Conservation (phyloP, 495 filamentous ascomycete species). For the Xylaria flabelliformis region DNA sequence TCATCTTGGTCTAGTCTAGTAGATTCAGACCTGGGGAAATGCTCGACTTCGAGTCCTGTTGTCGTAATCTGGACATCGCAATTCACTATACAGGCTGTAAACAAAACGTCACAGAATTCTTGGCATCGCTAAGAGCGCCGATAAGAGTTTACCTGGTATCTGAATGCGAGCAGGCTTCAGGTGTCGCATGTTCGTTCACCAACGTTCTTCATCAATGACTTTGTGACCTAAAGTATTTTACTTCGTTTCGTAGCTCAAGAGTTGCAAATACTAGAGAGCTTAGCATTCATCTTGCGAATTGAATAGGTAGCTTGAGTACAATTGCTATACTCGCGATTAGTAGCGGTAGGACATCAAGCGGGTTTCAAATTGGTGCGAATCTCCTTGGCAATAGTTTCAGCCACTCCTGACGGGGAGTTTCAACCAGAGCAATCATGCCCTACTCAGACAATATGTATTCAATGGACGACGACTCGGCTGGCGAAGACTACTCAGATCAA, state of each 20-base stretch:
- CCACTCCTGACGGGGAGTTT: constrained; percentile 34
- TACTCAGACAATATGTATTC: constrained; percentile 56
- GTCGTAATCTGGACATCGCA: constrained; percentile 21
- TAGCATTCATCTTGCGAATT: neutral
- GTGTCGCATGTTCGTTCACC: neutral
- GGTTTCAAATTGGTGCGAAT: constrained; percentile 33
- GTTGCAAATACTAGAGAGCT: neutral
- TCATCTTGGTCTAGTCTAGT: constrained; percentile 19
- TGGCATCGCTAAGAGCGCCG: neutral
- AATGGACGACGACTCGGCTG: constrained; percentile 44
- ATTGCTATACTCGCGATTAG: neutral
- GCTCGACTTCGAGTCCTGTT: constrained; percentile 8
- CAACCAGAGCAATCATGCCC: constrained; percentile 40
- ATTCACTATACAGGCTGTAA: neutral
- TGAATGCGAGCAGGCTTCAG: constrained; percentile 3
- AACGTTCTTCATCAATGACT: neutral
- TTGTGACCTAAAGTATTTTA: neutral
- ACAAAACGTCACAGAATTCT: constrained; percentile 4
- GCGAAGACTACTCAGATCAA: constrained; percentile 43
- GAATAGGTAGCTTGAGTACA: neutral
- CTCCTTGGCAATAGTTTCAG: constrained; percentile 41
- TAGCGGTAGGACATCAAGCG: constrained; percentile 29
- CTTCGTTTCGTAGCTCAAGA: neutral
- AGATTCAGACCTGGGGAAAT: neutral
- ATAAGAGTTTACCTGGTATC: constrained; percentile 18